phyloP scores from a whole-genome alignment of 805 yeast genomes.

The Yamadazyma tumulicola region DNA sequence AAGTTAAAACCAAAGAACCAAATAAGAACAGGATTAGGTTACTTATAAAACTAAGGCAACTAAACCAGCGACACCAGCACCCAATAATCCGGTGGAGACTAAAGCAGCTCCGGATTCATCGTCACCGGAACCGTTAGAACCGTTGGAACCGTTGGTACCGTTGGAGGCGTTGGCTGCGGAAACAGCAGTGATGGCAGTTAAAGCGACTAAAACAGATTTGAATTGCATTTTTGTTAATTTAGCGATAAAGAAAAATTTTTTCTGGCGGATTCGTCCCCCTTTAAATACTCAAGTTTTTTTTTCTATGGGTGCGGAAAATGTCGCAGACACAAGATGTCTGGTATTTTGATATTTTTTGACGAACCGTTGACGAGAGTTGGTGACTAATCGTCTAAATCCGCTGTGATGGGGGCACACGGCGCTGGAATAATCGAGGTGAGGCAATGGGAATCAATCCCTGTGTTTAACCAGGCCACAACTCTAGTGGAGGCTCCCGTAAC shows the following conservation, averaged over 20 bases:
- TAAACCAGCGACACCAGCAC: conserved; percentile 86
- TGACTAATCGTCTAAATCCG: no score
- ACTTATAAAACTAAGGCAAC: conserved; percentile 48
- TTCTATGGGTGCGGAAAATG: no score
- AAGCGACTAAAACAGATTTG: conserved; percentile 62
- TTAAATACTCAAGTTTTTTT: no score
- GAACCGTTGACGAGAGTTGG: no score
- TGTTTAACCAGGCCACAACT: no score
- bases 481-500: no score
- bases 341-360: no score
- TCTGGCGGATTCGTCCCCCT: conserved; percentile 5
- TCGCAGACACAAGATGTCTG: no score
- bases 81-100: conserved; percentile 69
- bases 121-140: conserved; percentile 30
- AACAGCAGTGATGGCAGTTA: conserved; percentile 68
- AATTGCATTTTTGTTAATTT: conserved; percentile 61
- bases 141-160: conserved; percentile 37
- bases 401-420: no score
- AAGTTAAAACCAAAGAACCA: background rate
- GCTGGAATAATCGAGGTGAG: no score
- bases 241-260: conserved; percentile 5
- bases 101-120: conserved; percentile 36
- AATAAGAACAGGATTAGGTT: background rate
- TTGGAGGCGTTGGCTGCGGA: conserved; percentile 55
- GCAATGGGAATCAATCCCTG: no score